These are phyloP conservation scores for Naganishia kalamii DNA, from an alignment of 768 basidiomycete species.

Conservation along the genomic window DNA sequence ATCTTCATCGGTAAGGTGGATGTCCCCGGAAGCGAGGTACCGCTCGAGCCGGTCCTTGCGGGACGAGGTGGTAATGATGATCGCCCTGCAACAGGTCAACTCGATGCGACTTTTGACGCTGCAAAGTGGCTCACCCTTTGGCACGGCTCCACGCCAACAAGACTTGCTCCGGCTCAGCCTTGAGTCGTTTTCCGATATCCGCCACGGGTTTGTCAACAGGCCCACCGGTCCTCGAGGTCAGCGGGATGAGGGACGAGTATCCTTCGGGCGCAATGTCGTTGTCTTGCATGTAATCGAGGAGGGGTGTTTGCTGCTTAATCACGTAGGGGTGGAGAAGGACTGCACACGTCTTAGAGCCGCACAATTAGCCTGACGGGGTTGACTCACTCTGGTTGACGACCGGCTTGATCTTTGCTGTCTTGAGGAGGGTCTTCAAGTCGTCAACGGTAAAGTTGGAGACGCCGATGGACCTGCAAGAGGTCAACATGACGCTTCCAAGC, in stretches of 20 bases:
- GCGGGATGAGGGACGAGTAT: slow-evolving; percentile 61
- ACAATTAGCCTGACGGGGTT: neutral
- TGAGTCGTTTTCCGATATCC: slow-evolving; percentile 54
- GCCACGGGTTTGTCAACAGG: slow-evolving; percentile 58
- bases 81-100: slow-evolving; percentile 27
- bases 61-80: slow-evolving; percentile 44
- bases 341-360: neutral
- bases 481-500: neutral
- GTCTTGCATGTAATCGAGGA: slow-evolving; percentile 55
- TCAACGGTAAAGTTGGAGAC: slow-evolving; percentile 56
- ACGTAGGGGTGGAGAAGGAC: slow-evolving; percentile 66
- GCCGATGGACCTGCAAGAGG: slow-evolving; percentile 42
- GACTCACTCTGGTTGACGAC: slow-evolving; percentile 63
- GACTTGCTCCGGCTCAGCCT: slow-evolving; percentile 60
- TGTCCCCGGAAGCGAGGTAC: slow-evolving; percentile 62
- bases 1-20: slow-evolving; percentile 48
- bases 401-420: slow-evolving; percentile 55
- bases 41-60: slow-evolving; percentile 55
- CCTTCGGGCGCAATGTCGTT: slow-evolving; percentile 62
- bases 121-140: slow-evolving; percentile 50
- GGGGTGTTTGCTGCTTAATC: slow-evolving; percentile 56
- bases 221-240: slow-evolving; percentile 59
- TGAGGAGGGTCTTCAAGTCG: slow-evolving; percentile 54
- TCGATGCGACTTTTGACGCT: too few relatives aligned
- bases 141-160: slow-evolving; percentile 63